Percentiles rank a stretch among this genome's conserved stretches.
phyloP scores from a whole-genome alignment of 139 green algal species.

The Chlorella sp. region DNA sequence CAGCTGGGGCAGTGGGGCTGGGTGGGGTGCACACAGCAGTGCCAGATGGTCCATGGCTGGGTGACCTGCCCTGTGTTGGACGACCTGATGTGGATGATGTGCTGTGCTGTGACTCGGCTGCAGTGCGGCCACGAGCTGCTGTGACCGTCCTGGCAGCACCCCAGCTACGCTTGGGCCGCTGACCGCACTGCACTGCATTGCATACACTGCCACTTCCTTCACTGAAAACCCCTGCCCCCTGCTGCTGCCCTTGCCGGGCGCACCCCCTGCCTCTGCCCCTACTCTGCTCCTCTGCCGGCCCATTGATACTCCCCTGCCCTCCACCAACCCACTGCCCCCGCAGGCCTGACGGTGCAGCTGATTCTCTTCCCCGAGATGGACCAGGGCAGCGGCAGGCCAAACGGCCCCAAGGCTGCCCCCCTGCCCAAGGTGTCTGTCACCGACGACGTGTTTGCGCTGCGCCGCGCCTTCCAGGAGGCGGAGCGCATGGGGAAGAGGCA shows the following conservation, averaged over 20 bases:
- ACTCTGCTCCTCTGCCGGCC: not conserved
- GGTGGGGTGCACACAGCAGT: no score
- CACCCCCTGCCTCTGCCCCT: not conserved
- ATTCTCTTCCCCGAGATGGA: slow-evolving; percentile 32
- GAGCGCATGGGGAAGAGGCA: slow-evolving; percentile 36
- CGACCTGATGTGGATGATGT: no score
- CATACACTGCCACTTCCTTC: not conserved
- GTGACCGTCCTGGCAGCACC: no score
- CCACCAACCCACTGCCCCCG: not conserved
- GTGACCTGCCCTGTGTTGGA: no score
- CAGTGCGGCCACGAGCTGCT: no score
- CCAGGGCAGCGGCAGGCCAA: not conserved
- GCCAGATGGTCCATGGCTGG: no score
- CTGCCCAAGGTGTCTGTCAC: slow-evolving; percentile 41
- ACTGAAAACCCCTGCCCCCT: not conserved
- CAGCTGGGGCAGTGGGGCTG: not conserved
- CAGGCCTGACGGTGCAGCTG: slow-evolving; percentile 38
- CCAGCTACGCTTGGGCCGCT: not conserved
- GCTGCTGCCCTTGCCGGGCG: not conserved
- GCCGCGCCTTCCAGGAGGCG: slow-evolving; percentile 46
- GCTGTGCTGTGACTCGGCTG: no score
- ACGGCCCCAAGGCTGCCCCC: not conserved
- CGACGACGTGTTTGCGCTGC: slow-evolving; percentile 38
- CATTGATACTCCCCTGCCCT: not conserved
- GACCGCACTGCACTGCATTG: not conserved